Evolutionary conservation across 345 rosid genomes (phyloP).

Genomic region (Corymbia maculata): DNA sequence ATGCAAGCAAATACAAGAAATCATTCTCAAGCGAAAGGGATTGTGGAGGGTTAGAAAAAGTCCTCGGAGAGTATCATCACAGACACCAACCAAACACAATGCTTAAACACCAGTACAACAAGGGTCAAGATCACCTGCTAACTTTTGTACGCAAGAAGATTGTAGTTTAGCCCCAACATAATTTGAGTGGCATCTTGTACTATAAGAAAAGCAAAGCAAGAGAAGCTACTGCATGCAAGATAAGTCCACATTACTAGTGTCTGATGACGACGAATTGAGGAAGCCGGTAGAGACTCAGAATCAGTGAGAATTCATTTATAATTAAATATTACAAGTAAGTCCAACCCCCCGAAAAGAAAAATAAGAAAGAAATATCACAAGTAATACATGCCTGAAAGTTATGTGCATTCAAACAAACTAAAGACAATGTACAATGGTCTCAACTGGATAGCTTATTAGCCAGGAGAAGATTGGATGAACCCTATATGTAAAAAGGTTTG

Average conservation of each 20-base stretch:
- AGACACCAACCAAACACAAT: not conserved
- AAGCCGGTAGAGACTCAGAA: not conserved
- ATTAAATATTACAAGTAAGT: not conserved
- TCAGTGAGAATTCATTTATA: not conserved
- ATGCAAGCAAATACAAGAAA: not conserved
- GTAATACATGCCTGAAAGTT: slow-evolving; percentile 5
- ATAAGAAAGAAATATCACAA: not conserved
- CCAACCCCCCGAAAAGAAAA: not conserved
- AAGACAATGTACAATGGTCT: slow-evolving; percentile 29
- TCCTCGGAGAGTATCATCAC: not conserved
- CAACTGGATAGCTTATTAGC: slow-evolving; percentile 15
- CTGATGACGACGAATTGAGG: not conserved
- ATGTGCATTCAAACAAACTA: slow-evolving; percentile 13
- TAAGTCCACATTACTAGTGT: not conserved
- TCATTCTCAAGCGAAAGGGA: not conserved
- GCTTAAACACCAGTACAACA: not conserved
- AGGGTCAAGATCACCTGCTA: not conserved
- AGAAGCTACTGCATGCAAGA: not conserved
- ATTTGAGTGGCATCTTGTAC: not conserved
- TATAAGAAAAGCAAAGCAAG: not conserved
- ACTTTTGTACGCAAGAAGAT: not conserved
- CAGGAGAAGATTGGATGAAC: slow-evolving; percentile 4
- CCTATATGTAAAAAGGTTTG: not conserved
- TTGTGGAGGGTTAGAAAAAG: not conserved
- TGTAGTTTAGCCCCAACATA: not conserved